A percentile compares a stretch with the other conserved stretches of the same genome.
Evolutionary conservation across 1,284 basidiomycete genomes (phyloP).

Genomic region (Golubevia pallescens): DNA sequence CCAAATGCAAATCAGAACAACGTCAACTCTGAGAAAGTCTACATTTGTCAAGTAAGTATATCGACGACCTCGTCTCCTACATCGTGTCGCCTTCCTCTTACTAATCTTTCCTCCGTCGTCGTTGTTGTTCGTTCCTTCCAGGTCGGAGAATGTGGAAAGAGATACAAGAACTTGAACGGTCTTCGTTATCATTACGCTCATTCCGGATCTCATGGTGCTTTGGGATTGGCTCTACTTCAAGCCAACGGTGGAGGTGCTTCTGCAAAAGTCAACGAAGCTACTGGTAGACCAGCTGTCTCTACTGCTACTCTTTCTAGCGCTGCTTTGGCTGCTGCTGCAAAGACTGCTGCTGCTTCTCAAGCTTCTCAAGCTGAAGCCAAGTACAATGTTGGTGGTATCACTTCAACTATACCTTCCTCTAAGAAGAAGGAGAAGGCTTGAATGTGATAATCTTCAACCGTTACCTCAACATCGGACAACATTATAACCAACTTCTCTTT

Average conservation of each 20-base stretch:
- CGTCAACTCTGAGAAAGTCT: constrained; percentile 22
- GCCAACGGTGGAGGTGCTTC: constrained; percentile 53
- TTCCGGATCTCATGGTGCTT: constrained; percentile 88
- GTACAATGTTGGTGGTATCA: too few species aligned
- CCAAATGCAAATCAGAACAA: background rate
- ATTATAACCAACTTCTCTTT: too few species aligned
- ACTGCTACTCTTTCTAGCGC: constrained; percentile 52
- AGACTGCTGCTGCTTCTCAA: constrained; percentile 30
- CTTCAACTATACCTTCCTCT: too few species aligned
- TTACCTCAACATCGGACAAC: too few species aligned
- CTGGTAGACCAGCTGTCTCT: constrained; percentile 52
- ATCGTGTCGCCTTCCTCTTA: too few species aligned
- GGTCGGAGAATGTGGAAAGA: constrained; percentile 74
- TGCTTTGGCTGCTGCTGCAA: constrained; percentile 55
- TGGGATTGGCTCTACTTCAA: constrained; percentile 71
- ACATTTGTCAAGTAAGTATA: constrained; percentile 55
- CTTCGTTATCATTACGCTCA: constrained; percentile 92
- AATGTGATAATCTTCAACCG: too few species aligned
- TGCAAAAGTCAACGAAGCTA: constrained; percentile 52
- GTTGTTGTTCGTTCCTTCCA: too few species aligned
- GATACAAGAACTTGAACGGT: constrained; percentile 81
- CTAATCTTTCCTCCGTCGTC: too few species aligned
- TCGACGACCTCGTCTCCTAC: too few species aligned
- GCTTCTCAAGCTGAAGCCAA: too few species aligned
- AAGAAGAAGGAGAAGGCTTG: too few species aligned